These are phyloP conservation scores for Wolfiporia cocos DNA, from an alignment of 1,284 basidiomycete species.

Conservation along the genomic window DNA sequence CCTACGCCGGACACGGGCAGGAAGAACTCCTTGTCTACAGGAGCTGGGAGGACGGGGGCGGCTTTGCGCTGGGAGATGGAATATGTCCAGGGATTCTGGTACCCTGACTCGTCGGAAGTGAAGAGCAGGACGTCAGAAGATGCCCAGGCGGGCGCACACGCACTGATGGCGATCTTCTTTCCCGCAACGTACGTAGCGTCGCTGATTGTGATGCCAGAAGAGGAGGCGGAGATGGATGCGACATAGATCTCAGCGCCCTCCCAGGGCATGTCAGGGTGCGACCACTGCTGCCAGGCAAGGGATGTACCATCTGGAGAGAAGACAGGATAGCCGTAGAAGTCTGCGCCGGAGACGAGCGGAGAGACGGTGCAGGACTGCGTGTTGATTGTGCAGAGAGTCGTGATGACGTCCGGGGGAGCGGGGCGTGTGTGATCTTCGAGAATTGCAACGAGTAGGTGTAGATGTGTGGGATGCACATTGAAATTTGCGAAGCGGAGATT, in stretches of 20 bases:
- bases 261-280: slow-evolving; percentile 81
- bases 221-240: slow-evolving; percentile 18
- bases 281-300: slow-evolving; percentile 71
- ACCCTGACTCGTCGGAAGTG: slow-evolving; percentile 64
- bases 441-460: slow-evolving; percentile 45
- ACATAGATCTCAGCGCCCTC: slow-evolving; percentile 60
- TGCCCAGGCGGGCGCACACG: slow-evolving; percentile 55
- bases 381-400: slow-evolving; percentile 52
- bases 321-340: slow-evolving; percentile 59
- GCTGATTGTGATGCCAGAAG: slow-evolving; percentile 22
- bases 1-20: slow-evolving; percentile 53
- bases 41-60: slow-evolving; percentile 36
- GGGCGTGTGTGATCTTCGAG: slow-evolving; percentile 67
- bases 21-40: slow-evolving; percentile 52
- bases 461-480: slow-evolving; percentile 39
- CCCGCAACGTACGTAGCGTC: slow-evolving; percentile 45
- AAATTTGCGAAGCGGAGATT: slow-evolving; percentile 55
- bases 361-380: slow-evolving; percentile 33
- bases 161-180: slow-evolving; percentile 36
- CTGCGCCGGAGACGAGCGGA: slow-evolving; percentile 46
- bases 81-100: slow-evolving; percentile 63
- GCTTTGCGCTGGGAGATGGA: slow-evolving; percentile 27
- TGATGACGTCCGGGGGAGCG: slow-evolving; percentile 47
- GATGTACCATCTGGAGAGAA: slow-evolving; percentile 65
- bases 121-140: slow-evolving; percentile 56